Evolutionary conservation across 306 rosid species (phyloP).

Genomic region (Cucumis cinereus): DNA sequence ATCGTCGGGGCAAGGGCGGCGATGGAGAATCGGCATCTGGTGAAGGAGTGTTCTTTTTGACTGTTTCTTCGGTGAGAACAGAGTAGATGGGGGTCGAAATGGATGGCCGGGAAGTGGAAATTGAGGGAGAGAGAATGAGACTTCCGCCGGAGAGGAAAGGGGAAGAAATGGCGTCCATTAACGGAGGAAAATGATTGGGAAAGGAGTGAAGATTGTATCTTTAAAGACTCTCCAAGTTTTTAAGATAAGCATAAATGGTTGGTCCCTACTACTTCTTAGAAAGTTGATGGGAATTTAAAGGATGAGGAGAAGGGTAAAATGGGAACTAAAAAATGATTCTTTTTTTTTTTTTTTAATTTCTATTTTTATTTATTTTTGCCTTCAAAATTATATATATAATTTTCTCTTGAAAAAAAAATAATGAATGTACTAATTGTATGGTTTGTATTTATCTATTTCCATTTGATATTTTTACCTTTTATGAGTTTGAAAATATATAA

Average conservation of each 20-base stretch:
- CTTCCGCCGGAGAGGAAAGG: not conserved
- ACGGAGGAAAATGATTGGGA: not conserved
- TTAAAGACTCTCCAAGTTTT: not conserved
- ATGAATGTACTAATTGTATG: not conserved
- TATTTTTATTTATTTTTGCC: not conserved
- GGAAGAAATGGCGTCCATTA: constrained; percentile 3
- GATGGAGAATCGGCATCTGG: not conserved
- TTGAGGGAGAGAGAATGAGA: not conserved
- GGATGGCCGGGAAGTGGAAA: not conserved
- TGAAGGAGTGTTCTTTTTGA: not conserved
- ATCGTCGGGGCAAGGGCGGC: not conserved
- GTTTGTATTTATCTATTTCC: not conserved
- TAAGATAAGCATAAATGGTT: not conserved
- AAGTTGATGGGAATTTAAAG: not conserved
- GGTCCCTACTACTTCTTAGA: not conserved
- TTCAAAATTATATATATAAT: too few species aligned
- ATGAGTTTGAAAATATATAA: too few species aligned
- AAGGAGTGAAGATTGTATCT: not conserved
- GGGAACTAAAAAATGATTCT: not conserved
- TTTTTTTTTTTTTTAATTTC: not conserved
- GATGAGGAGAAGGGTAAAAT: not conserved
- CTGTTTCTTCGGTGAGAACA: not conserved
- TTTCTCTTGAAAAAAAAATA: too few species aligned
- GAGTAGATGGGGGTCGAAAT: not conserved
- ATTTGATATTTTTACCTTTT: not conserved